Evolutionary conservation across 1,139 yeast species (phyloP), one percentile per base, ranked within the genome.

Genomic region (Scheffersomyces quercinus): DNA sequence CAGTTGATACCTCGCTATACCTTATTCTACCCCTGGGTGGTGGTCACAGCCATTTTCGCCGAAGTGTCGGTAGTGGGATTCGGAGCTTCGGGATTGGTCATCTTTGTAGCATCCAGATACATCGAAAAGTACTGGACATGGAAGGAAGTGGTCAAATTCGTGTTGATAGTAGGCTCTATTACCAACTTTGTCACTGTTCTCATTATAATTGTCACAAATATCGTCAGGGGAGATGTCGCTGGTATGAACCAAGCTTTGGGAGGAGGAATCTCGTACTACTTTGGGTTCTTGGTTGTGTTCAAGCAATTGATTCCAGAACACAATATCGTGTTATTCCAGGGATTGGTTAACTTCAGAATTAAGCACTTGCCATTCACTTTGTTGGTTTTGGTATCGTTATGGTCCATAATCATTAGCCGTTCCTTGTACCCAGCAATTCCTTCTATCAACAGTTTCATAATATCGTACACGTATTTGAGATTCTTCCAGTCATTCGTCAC

Each of bases 281-380:
- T 88, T 58, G 93, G 89, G 3, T 85, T 88, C 53, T 68, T 90
- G 46, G 96, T 91, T 30, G 95, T 90, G 7, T 81, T 89, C 60
- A 90, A 89, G 64, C 97, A 91, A 64, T 71, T 88, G 53, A 82
- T 88, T 29, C 97, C 97, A 5, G 97, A 91, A 60, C 95, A 89
- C 58, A 83, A 88, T 43, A 77, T 89, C 43, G 79, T 81, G 26
- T 66, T 90, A 35, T 82, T 86, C 58, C 75, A 81, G 44, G 84
- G 89, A 0, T 60, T 76, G 20, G 63, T 86, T 45, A 82, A 84
- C 53, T 75, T 85, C 49, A 77, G 96, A 52, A 82, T 83, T 43
- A 84, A 88, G 64, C 86, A 88, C 49, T 62, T 88, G 36, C 95
- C 95, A 10, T 80, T 88, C 52, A 73, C 85, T 3, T 62, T 79